A percentile compares a stretch with the other conserved stretches of the same genome.
phyloP scores from a whole-genome alignment of 1,284 basidiomycete species.

The Trichosporon sp. region DNA sequence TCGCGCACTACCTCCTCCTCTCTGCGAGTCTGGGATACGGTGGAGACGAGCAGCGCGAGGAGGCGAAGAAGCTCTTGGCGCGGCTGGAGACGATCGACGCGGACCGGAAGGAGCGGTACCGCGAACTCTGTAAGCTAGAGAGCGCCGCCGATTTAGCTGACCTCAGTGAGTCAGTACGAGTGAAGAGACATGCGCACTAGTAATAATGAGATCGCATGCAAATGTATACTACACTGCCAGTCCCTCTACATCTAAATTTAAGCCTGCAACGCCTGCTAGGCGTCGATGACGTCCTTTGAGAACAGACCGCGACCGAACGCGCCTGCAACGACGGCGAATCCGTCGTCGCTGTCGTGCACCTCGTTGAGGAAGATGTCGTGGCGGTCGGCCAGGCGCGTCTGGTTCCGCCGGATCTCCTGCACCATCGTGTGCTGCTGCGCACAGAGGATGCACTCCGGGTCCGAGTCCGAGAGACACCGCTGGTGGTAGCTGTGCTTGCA shows the following conservation, averaged over 20 bases:
- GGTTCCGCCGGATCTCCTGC: slow-evolving; percentile 77
- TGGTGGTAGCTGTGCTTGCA: slow-evolving; percentile 97
- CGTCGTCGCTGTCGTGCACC: slow-evolving; percentile 75
- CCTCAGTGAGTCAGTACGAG: slow-evolving; percentile 13
- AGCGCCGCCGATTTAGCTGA: background rate
- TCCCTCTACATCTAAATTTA: background rate
- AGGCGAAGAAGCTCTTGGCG: slow-evolving; percentile 34
- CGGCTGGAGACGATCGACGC: slow-evolving; percentile 42
- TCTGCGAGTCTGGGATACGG: slow-evolving; percentile 18
- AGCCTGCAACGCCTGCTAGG: background rate
- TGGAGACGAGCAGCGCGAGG: slow-evolving; percentile 15
- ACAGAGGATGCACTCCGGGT: slow-evolving; percentile 83
- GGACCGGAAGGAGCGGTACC: slow-evolving; percentile 45
- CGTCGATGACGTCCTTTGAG: slow-evolving; percentile 17
- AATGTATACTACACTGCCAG: background rate
- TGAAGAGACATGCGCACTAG: background rate
- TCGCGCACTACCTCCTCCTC: slow-evolving; percentile 66
- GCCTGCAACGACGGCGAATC: slow-evolving; percentile 72
- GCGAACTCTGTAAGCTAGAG: slow-evolving; percentile 35
- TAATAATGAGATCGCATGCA: slow-evolving; percentile 15
- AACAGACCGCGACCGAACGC: slow-evolving; percentile 70
- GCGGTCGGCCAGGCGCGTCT: slow-evolving; percentile 72
- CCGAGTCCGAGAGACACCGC: slow-evolving; percentile 75
- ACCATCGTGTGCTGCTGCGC: slow-evolving; percentile 81
- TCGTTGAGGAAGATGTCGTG: slow-evolving; percentile 85